Percentiles rank a stretch among this genome's conserved stretches.
Conservation (phyloP, 768 basidiomycete species). For the Podaxis sp. region DNA sequence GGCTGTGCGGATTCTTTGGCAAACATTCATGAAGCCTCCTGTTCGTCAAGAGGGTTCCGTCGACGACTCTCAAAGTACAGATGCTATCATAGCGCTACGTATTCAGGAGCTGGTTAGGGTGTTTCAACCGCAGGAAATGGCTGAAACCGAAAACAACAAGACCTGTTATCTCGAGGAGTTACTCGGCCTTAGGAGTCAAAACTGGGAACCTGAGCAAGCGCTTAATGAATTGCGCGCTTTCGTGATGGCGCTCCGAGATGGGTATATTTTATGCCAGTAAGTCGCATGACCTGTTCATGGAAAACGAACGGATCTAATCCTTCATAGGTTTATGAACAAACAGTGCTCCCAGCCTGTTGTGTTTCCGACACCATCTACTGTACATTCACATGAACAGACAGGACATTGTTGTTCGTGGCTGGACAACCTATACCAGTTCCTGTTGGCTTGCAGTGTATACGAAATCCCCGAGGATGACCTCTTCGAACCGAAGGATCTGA, state of each 20-base stretch:
- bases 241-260: not conserved
- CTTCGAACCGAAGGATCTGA: not conserved
- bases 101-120: not conserved
- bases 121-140: not conserved
- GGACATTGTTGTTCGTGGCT: not conserved
- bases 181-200: not conserved
- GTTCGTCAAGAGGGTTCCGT: no score
- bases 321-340: not conserved
- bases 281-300: not conserved
- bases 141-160: not conserved
- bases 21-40: not conserved
- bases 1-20: not conserved
- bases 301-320: not conserved
- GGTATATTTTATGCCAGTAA: conserved; percentile 5
- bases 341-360: not conserved
- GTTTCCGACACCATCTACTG: not conserved
- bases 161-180: not conserved
- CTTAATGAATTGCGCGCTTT: not conserved
- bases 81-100: not conserved
- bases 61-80: not conserved
- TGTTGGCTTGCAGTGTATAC: not conserved
- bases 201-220: not conserved
- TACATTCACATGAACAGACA: no score
- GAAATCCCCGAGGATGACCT: not conserved
- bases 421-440: conserved; percentile 1